Base-by-base conservation (phyloP, 768 basidiomycete species). In the Tylopilus sp. region DNA sequence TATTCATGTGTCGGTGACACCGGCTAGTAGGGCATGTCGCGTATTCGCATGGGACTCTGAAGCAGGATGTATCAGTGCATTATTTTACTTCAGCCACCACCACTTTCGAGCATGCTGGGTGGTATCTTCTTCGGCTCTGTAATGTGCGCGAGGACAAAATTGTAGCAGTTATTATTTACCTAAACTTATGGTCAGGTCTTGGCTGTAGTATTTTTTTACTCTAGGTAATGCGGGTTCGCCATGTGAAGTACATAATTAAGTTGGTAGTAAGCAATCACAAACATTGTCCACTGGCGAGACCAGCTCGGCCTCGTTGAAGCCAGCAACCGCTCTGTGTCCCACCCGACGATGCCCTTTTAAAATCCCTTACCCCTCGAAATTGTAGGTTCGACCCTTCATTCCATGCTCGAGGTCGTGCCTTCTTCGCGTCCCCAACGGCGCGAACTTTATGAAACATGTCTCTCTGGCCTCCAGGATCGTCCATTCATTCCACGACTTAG, bases 401-500 rank as follows among this genome's bases (percentile, higher is more conserved):
- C 58, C 49, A 69, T 68, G 69, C 60, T 55, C 20, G 68, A 56
- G 57, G 60, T 53, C 38, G 51, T 46, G 43, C 50, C 42, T 57
- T 57, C 53, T 45, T 53, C 51, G 48, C 57, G 56, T 48, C 56
- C 55, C 57, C 61, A 56, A 56, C 75, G 74, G 58, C 79, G 79
- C 51, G 78, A 82, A 50, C 65, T 78, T 43, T 83, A 75, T 59
- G 79, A 85, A 46, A 74, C 70, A 44, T 75, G 71, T 53, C 68
- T 79, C 30, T 71, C 78, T 55, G 79, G 81, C 50, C 75, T 79
- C 44, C 73, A 75, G 59, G 73, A 79, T 56, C 79, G 75, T 36
- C 78, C 81, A 45, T 72, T 71, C 66, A 76, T 86, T 69, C 82
- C 86, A 52, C 76, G 66, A 45, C 74, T 85, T 38, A 77, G 79